phyloP scores from a whole-genome alignment of 306 rosid species.

The Ammopiptanthus mongolicus region DNA sequence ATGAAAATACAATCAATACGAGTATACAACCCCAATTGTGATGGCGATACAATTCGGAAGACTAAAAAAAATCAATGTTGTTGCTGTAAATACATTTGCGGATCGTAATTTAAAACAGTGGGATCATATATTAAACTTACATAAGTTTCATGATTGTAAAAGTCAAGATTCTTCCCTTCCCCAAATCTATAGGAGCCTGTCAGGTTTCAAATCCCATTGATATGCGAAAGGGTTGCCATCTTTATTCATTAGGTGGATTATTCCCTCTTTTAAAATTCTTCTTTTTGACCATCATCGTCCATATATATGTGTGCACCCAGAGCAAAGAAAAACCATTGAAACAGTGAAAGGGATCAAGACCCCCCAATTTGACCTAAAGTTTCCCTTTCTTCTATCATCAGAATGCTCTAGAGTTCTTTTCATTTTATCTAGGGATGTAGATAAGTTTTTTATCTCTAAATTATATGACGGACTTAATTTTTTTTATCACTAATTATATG shows the following conservation, averaged over 20 bases:
- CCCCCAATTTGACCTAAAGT: neutral
- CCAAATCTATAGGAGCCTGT: neutral
- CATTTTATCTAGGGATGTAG: neutral
- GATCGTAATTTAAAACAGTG: no score
- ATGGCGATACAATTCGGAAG: no score
- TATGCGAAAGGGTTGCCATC: slow-evolving; percentile 22
- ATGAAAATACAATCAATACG: no score
- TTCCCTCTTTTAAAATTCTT: slow-evolving; percentile 19
- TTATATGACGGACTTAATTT: no score
- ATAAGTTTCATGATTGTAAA: no score
- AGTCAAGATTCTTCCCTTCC: slow-evolving; percentile 34
- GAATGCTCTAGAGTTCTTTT: neutral
- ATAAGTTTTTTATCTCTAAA: no score
- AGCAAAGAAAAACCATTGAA: no score
- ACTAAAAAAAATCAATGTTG: no score
- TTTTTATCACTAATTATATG: no score
- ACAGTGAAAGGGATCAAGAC: neutral
- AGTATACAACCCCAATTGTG: no score
- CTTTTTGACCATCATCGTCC: slow-evolving; percentile 37
- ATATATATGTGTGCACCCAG: neutral
- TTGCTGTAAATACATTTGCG: no score
- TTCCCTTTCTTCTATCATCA: neutral
- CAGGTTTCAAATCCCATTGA: slow-evolving; percentile 13
- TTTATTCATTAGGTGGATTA: slow-evolving; percentile 33
- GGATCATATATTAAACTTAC: no score